Evolutionary conservation across 2,329 filamentous ascomycete genomes (phyloP), one percentile per base, ranked within the genome.

Genomic region (Ceratocystis ficicola): DNA sequence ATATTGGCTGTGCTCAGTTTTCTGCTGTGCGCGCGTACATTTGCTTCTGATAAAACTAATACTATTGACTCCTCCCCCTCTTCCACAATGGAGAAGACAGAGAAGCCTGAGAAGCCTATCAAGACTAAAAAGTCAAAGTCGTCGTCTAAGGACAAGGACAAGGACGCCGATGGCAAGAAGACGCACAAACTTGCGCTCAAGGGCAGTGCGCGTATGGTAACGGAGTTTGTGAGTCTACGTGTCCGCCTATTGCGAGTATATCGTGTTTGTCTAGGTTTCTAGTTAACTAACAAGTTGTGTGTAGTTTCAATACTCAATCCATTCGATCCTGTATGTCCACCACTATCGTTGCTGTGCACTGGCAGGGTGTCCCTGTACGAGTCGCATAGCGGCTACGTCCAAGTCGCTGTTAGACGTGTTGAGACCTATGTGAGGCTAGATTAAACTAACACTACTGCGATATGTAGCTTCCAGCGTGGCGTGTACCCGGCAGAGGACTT

Each of bases 401-500:
- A 52, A 52, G n/a, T n/a, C 48, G 48, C 36, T 10, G 6, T 52
- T 52, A 52, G n/a, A 22, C n/a, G n/a, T 17, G n/a, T 22, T 41
- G 36, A 22, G 48, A 8, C 12, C 22, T 52, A 7, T 17, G n/a
- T n/a, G 25, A 20, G 59, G 5, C 22, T 44, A 10, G 17, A 22
- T 41, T 48, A 6, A 25, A 20, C 64, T 61, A 46, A 65, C 52
- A 50, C 22, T 8, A 46, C n/a, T 28, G 1, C 10, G 7, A 10
- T 20, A 44, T 17, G 15, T 70, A 93, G 89, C 64, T 96, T 96
- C 77, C 93, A 97, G 76, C 84, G 86, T 73, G 86, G 85, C 68
- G 85, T 88, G 70, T 88, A 99, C 76, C 94, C 94, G 30, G 90
- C 94, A 64, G 94, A 99, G 73, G 94, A 99, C 78, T 99, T 99